Evolutionary conservation across 2,329 filamentous ascomycete genomes (phyloP), one percentile per base, ranked within the genome.

Genomic region (Phialophora tarda): DNA sequence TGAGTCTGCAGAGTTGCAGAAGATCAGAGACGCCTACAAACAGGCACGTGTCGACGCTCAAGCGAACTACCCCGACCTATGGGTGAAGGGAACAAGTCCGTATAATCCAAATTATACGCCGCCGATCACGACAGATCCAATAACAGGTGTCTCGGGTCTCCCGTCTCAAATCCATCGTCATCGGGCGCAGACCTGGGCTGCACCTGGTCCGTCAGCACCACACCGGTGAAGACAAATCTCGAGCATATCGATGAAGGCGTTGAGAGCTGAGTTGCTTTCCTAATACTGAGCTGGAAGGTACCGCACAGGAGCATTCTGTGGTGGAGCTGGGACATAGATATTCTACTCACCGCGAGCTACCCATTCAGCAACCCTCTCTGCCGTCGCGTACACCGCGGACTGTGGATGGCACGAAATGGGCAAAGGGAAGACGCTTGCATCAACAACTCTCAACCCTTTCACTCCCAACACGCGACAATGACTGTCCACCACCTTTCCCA

Each of bases 351-450:
- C 70, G 2, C 32, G 30, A 17, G 30, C 44, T 10, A 72, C 63
- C 51, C 62, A 62, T 12, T 65, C 69, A 10, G 70, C 67, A 51
- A 81, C 78, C 72, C 81, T 82, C 69, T 82, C 79, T 0, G 79
- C 80, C 10, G 82, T 69, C 68, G 77, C 78, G 73, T 81, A 82
- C 50, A 80, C 72, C n/a, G 76, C 75, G 12, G 75, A 74, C 70
- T 79, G 77, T 4, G 79, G 79, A 73, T 82, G 80, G 4, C 80
- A 80, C 2, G 79, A 79, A 12, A 76, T 74, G 32, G 79, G 38
- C 11, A 78, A 59, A 0, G 77, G 75, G 50, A 79, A 76, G 1
- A 69, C 66, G 47, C 71, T 75, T 3, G 75, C 75, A 68, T 79
- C 77, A 6, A 78, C 76, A 1, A 78, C 75, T 5, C 77, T 68